phyloP scores from a whole-genome alignment of 345 rosid species.

The Gossypium rotundifolium region DNA sequence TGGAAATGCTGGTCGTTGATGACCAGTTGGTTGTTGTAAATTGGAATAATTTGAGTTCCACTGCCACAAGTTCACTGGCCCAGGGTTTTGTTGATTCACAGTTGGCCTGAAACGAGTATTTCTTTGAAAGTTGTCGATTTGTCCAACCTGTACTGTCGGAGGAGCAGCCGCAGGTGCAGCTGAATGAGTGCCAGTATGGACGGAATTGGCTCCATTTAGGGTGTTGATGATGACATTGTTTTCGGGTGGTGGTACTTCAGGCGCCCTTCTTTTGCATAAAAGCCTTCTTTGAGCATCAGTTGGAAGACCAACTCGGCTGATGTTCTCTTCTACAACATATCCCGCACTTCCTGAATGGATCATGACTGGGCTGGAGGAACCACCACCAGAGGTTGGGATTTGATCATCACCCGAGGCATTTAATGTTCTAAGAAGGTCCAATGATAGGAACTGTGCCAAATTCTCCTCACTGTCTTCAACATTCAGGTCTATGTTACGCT shows the following conservation, averaged over 20 bases:
- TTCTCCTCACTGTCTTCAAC: background rate
- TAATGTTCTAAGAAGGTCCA: background rate
- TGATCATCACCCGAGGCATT: background rate
- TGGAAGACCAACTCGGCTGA: background rate
- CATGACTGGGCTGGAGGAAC: constrained; percentile 1
- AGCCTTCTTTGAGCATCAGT: constrained; percentile 1
- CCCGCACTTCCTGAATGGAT: background rate
- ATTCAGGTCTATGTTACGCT: background rate
- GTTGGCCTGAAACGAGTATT: constrained; percentile 7
- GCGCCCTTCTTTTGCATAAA: constrained; percentile 6
- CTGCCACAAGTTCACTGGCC: background rate
- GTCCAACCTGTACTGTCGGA: background rate
- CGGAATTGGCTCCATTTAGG: background rate
- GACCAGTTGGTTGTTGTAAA: background rate
- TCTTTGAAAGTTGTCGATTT: background rate
- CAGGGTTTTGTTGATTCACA: background rate
- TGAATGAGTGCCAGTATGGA: background rate
- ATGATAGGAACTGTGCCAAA: background rate
- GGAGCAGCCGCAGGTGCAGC: background rate
- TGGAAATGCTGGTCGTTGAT: background rate
- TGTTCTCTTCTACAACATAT: constrained; percentile 5
- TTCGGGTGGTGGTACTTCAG: background rate
- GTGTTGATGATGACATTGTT: background rate
- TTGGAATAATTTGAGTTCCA: background rate
- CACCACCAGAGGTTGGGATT: background rate